phyloP scores from a whole-genome alignment of 441 rosid species.

The Manihot esculenta region DNA sequence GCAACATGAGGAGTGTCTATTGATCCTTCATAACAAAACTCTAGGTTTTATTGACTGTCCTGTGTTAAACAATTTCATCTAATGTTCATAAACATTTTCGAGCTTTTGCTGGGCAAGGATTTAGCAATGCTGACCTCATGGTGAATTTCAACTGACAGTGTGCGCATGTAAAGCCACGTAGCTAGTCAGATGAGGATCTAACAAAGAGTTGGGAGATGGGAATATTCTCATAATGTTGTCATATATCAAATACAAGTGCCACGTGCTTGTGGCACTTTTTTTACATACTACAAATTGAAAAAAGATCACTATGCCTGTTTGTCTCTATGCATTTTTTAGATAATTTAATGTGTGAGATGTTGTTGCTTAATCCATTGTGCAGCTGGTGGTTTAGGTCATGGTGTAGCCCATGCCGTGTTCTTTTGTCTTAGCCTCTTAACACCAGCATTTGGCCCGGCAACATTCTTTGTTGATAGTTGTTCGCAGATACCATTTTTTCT shows the following conservation, averaged over 20 bases:
- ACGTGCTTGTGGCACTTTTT: not conserved
- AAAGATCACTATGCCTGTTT: not conserved
- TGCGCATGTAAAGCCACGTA: not conserved
- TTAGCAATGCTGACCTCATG: not conserved
- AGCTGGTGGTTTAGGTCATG: slow-evolving; percentile 99
- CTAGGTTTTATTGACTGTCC: not conserved
- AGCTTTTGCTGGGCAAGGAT: slow-evolving; percentile 9
- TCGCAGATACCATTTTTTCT: slow-evolving; percentile 84
- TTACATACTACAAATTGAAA: not conserved
- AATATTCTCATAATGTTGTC: not conserved
- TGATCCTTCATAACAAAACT: not conserved
- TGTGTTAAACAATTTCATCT: not conserved
- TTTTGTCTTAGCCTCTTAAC: slow-evolving; percentile 93
- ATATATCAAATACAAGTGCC: not conserved
- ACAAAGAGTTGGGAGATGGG: not conserved
- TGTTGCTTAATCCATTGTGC: slow-evolving; percentile 40
- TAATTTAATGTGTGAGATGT: slow-evolving; percentile 23
- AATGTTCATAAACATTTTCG: not conserved
- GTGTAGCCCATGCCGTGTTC: slow-evolving; percentile 96
- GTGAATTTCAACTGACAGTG: not conserved
- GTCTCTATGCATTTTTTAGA: slow-evolving; percentile 10
- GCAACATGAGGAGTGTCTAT: not conserved
- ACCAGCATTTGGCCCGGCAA: slow-evolving; percentile 99
- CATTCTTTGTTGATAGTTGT: slow-evolving; percentile 72
- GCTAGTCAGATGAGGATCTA: not conserved